Percentiles rank a stretch among this genome's conserved stretches.
phyloP scores from a whole-genome alignment of 768 basidiomycete genomes.

The Aureoboletus auriporus region DNA sequence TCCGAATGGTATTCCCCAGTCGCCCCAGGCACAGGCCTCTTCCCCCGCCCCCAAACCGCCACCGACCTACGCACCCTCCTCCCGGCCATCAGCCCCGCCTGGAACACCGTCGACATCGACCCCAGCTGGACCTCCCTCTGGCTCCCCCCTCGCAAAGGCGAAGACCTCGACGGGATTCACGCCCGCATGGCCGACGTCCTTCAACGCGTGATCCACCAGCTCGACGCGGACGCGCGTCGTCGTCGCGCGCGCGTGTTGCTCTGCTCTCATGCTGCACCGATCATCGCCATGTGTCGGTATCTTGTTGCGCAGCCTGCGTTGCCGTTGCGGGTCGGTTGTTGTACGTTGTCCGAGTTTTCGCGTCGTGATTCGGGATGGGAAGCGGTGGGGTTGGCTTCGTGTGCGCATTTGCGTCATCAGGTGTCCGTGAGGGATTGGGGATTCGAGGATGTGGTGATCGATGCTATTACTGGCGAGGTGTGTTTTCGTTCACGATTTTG shows the following conservation, averaged over 20 bases:
- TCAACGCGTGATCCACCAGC: constrained; percentile 43
- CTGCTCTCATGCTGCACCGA: constrained; percentile 72
- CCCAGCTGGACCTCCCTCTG: constrained; percentile 60
- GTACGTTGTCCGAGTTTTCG: constrained; percentile 58
- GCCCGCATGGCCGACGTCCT: constrained; percentile 53
- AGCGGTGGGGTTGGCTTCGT: constrained; percentile 47
- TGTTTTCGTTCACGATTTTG: constrained; percentile 11
- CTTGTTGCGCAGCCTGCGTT: constrained; percentile 51
- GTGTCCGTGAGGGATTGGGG: constrained; percentile 74
- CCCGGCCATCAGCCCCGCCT: constrained; percentile 57
- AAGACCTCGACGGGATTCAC: constrained; percentile 61
- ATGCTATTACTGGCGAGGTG: constrained; percentile 52
- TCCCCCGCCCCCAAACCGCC: constrained; percentile 68
- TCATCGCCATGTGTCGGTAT: constrained; percentile 59
- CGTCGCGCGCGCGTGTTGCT: constrained; percentile 54
- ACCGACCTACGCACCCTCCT: constrained; percentile 48
- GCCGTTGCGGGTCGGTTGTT: constrained; percentile 68
- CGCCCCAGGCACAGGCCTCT: constrained; percentile 60
- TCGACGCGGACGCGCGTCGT: constrained; percentile 40
- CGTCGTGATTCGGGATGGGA: constrained; percentile 42
- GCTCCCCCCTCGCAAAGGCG: constrained; percentile 71
- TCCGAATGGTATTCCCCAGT: constrained; percentile 82
- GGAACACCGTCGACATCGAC: constrained; percentile 62
- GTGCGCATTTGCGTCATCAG: constrained; percentile 49
- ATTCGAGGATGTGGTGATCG: constrained; percentile 64